These are phyloP conservation scores for Suillus brevipes DNA, from an alignment of 768 basidiomycete species.

Conservation along the genomic window DNA sequence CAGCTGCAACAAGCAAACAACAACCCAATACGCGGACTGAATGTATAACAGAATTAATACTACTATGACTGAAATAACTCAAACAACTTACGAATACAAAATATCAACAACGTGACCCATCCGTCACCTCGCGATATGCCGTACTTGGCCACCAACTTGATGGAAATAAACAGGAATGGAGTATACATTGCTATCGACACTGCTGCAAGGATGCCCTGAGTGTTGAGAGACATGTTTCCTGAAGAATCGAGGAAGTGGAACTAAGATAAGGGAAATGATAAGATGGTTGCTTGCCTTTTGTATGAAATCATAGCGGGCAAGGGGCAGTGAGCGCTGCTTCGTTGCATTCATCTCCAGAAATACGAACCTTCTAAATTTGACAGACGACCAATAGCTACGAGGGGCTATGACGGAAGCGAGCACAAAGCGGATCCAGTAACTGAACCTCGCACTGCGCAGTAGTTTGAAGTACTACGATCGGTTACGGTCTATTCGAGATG, in stretches of 20 bases:
- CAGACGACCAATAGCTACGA: not conserved
- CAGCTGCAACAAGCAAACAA: conserved; percentile 57
- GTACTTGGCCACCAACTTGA: conserved; percentile 51
- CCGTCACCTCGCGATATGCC: conserved; percentile 59
- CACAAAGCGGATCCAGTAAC: too few relatives aligned
- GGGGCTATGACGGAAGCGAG: too few relatives aligned
- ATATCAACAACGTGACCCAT: conserved; percentile 67
- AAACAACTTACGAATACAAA: conserved; percentile 50
- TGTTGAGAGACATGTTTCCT: conserved; percentile 36
- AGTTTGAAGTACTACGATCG: too few relatives aligned
- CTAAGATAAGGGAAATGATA: conserved; percentile 6
- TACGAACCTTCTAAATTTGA: not conserved
- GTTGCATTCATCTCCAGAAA: not conserved
- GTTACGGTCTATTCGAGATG: too few relatives aligned
- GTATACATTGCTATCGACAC: conserved; percentile 60
- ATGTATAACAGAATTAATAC: conserved; percentile 8
- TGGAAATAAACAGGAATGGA: conserved; percentile 50
- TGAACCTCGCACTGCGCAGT: too few relatives aligned
- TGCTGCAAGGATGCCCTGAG: conserved; percentile 54
- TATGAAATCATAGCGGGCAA: conserved; percentile 10
- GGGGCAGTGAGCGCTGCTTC: conserved; percentile 21
- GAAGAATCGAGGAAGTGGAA: not conserved
- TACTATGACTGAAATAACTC: not conserved
- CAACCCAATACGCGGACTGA: conserved; percentile 60
- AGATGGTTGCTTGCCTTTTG: conserved; percentile 16